Evolutionary conservation across 2,329 filamentous ascomycete species (phyloP), one percentile per base, ranked within the genome.

Genomic region (Sclerotinia borealis): DNA sequence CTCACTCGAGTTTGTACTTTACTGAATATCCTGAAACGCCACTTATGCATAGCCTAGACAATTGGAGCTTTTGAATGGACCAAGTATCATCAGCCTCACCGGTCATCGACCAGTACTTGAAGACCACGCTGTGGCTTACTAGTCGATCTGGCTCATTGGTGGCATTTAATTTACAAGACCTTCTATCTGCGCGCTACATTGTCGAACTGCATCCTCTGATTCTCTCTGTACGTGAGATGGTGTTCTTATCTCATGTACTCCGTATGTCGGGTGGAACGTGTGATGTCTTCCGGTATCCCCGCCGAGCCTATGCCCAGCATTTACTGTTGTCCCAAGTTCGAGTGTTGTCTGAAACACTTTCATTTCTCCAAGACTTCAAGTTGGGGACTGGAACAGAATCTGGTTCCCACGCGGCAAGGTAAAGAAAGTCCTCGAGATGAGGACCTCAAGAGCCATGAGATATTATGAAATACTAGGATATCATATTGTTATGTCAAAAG

Each of bases 21-120:
- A 22, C 52, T 22, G 52, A 56, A 22, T 8, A 3, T 56, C 19
- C 27, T 56, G 52, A 56, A 56, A 56, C 52, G 52, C 19, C 52
- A 41, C 37, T 56, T 56, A 43, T 31, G 52, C 52, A 56, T 56
- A 29, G 52, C 52, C 52, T 43, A 43, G 27, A n/a, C 22, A 43
- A 56, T 43, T 43, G 37, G 37, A 22, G 7, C 52, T 43, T 43
- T 43, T 56, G 11, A 56, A 43, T 56, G 52, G 52, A 31, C 52
- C 52, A 56, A 43, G 52, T 56, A 56, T 56, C 52, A 43, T 31
- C 52, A 56, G 37, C 27, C 52, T 56, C 52, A 22, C 52, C 43
- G 8, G 6, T 31, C 27, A 13, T 22, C 52, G 9, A 34, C 52
- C 52, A 43, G 52, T 55, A n/a, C 52, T 55, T 43, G 19, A 43